Base-by-base conservation (phyloP, 768 basidiomycete species). In the Saitozyma podzolica region DNA sequence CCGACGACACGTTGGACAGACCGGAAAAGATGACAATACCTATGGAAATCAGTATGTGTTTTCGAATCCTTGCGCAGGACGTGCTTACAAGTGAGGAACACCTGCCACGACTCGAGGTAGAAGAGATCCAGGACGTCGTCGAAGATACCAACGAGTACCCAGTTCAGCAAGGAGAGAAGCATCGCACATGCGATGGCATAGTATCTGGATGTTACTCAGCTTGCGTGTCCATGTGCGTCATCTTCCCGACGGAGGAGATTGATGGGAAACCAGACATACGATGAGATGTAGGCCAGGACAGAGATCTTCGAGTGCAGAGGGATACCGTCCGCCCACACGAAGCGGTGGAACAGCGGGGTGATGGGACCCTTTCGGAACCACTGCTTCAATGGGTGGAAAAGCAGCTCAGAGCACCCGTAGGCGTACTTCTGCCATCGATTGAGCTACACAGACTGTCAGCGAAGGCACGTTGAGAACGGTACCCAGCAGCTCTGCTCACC, bases 321-420 rank as follows among this genome's bases (percentile, higher is more conserved):
- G 62, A 85, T 85, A 47, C 67, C 67, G 58, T 80, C 78, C 20
- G 72, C 65, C 77, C 78, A 78, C 47, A 81, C 68, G 68, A 75
- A 80, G 37, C 65, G 62, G 64, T 73, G 67, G 59, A 78, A 77
- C 1, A 79, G 71, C 19, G 68, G 63, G 9, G 86, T 92, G 80
- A 95, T 88, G 0, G 92, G 92, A 9, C 92, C 92, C 62, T 85
- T 80, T 57, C 82, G 82, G 84, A 86, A 88, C 92, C 92, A 94
- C 37, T 85, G 76, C 57, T 85, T 82, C 58, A 93, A 71, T 0
- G 92, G 92, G 70, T 93, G 87, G 84, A 94, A 93, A 64, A 93
- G 85, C 55, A 94, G 83, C 78, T 81, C 81, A 19, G 73, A 77
- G 64, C 74, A 75, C 1, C 74, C 73, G 57, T 71, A 76, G 16